A percentile compares a stretch with the other conserved stretches of the same genome.
Evolutionary conservation across 345 rosid species (phyloP).

Genomic region (Hibiscus trionum): DNA sequence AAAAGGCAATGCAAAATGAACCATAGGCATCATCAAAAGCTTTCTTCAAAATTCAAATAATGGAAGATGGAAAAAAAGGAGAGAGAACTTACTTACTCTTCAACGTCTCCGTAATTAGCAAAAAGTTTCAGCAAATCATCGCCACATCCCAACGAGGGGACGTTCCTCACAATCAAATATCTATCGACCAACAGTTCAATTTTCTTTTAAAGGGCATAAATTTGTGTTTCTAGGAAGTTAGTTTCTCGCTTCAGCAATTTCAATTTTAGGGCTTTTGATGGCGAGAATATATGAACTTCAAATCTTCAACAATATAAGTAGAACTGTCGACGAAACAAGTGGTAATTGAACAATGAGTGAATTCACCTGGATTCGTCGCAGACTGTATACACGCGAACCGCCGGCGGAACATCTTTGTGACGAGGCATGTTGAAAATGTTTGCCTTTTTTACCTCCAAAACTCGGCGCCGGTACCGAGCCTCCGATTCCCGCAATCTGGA

Average conservation of each 20-base stretch:
- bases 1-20: constrained; percentile 1
- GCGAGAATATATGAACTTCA: neutral
- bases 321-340: neutral
- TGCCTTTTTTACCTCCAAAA: neutral
- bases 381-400: constrained; percentile 75
- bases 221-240: neutral
- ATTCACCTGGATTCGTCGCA: constrained; percentile 75
- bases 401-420: constrained; percentile 52
- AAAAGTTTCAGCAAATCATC: constrained; percentile 70
- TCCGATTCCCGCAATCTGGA: neutral
- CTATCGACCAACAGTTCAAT: constrained; percentile 19
- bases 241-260: neutral
- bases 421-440: constrained; percentile 39
- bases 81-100: constrained; percentile 48
- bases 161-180: constrained; percentile 75
- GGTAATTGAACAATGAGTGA: neutral
- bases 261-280: neutral
- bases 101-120: constrained; percentile 65
- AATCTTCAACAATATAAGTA: neutral
- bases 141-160: constrained; percentile 91
- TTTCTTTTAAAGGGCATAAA: neutral
- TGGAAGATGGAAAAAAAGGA: neutral
- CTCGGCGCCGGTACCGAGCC: neutral
- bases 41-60: neutral
- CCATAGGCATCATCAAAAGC: neutral